A percentile compares a stretch with the other conserved stretches of the same genome.
Evolutionary conservation across 352 stramenopile genomes (phyloP).

Genomic region (Sclerospora graminicola): DNA sequence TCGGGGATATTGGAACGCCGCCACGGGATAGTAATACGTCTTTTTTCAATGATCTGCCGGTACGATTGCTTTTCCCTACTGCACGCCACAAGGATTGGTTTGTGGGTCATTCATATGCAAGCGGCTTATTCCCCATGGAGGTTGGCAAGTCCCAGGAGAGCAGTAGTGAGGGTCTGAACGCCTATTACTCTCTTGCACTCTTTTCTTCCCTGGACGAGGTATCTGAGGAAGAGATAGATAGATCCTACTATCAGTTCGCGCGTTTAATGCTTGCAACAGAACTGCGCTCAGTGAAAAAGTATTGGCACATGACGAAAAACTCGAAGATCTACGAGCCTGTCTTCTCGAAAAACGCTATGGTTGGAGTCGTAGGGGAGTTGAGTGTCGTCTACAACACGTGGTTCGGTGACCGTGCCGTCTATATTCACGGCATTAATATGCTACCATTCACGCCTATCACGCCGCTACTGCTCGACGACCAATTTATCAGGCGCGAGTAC

Average conservation of each 20-base stretch:
- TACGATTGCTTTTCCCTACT: slow-evolving; percentile 64
- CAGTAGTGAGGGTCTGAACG: slow-evolving; percentile 92
- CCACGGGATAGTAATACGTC: slow-evolving; percentile 28
- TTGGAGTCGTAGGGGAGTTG: slow-evolving; percentile 68
- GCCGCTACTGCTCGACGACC: slow-evolving; percentile 40
- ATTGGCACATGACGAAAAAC: slow-evolving; percentile 91
- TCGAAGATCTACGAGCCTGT: slow-evolving; percentile 64
- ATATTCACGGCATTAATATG: slow-evolving; percentile 81
- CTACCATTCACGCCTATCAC: slow-evolving; percentile 76
- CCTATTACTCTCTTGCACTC: slow-evolving; percentile 92
- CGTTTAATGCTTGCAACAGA: slow-evolving; percentile 88
- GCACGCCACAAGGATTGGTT: slow-evolving; percentile 94
- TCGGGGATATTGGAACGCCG: slow-evolving; percentile 62
- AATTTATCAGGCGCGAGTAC: slow-evolving; percentile 50
- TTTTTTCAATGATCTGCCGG: slow-evolving; percentile 46
- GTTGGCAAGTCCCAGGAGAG: slow-evolving; percentile 95
- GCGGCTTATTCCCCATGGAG: slow-evolving; percentile 89
- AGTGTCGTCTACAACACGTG: slow-evolving; percentile 78
- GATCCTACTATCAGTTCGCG: slow-evolving; percentile 78
- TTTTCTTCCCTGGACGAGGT: slow-evolving; percentile 55
- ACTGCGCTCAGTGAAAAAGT: slow-evolving; percentile 88
- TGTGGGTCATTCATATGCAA: slow-evolving; percentile 93
- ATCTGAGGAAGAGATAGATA: slow-evolving; percentile 12
- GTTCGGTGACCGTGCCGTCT: slow-evolving; percentile 62
- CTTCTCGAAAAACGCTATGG: slow-evolving; percentile 72